phyloP scores from a whole-genome alignment of 441 rosid genomes.

The Iberis amara region DNA sequence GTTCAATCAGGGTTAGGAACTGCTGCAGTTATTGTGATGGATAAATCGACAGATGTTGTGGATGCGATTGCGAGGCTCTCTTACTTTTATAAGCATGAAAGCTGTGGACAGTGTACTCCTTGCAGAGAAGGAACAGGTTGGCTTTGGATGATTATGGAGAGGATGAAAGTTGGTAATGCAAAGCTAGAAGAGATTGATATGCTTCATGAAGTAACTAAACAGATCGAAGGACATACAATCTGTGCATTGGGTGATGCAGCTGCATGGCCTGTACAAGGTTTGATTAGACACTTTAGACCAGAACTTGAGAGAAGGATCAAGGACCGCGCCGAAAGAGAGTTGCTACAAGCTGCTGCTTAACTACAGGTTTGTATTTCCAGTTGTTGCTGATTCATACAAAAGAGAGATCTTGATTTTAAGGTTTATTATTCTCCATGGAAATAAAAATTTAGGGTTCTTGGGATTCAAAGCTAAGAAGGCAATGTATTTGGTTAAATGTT shows the following conservation, averaged over 20 bases:
- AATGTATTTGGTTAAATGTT: slow-evolving; percentile 23
- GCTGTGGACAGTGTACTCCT: slow-evolving; percentile 98
- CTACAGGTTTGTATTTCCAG: slow-evolving; percentile 42
- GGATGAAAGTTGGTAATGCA: slow-evolving; percentile 92
- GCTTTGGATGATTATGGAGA: slow-evolving; percentile 99
- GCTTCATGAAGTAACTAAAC: slow-evolving; percentile 98
- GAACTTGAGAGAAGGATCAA: slow-evolving; percentile 95
- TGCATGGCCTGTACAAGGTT: slow-evolving; percentile 99
- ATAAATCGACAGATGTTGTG: slow-evolving; percentile 93
- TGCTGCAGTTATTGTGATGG: slow-evolving; percentile 98
- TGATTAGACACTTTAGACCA: slow-evolving; percentile 94
- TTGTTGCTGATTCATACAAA: slow-evolving; percentile 12
- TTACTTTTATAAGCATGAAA: slow-evolving; percentile 98
- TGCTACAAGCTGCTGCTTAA: slow-evolving; percentile 88
- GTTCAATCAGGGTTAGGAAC: slow-evolving; percentile 92
- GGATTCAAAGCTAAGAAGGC: slow-evolving; percentile 26
- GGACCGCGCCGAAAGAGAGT: slow-evolving; percentile 85
- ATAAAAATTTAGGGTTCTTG: slow-evolving; percentile 23
- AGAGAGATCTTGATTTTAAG: neutral
- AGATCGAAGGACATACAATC: slow-evolving; percentile 98
- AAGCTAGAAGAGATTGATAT: slow-evolving; percentile 97
- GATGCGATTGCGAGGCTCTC: slow-evolving; percentile 99
- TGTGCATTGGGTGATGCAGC: slow-evolving; percentile 99
- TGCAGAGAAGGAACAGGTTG: slow-evolving; percentile 99
- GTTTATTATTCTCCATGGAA: slow-evolving; percentile 24